Evolutionary conservation across 2,329 filamentous ascomycete species (phyloP).

Genomic region (Sporothrix schenckii): DNA sequence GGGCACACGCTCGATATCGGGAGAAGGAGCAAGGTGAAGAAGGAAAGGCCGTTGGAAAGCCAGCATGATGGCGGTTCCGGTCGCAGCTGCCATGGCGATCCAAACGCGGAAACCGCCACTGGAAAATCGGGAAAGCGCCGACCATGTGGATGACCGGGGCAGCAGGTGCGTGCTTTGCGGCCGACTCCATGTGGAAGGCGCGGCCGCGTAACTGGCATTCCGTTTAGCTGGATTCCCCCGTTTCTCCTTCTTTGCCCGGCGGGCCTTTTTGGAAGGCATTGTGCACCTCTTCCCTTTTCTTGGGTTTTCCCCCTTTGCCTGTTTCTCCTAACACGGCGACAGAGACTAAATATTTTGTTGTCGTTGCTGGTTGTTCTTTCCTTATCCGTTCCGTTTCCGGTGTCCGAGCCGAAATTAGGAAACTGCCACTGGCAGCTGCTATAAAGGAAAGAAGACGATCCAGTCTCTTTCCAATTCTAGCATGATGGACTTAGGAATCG

Average conservation of each 20-base stretch:
- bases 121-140: neutral
- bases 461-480: neutral
- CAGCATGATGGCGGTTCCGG: neutral
- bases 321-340: neutral
- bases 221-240: neutral
- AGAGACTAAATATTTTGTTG: neutral
- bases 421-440: neutral
- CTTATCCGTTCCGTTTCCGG: neutral
- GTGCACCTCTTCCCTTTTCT: neutral
- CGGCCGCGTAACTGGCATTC: neutral
- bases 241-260: constrained; percentile 9
- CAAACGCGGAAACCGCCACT: neutral
- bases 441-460: neutral
- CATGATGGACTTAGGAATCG: neutral
- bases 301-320: neutral
- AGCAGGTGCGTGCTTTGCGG: constrained; percentile 5
- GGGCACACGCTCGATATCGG: neutral
- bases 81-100: constrained; percentile 13
- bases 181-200: constrained; percentile 21
- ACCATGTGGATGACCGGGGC: neutral
- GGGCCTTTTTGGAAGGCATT: neutral
- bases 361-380: neutral
- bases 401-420: neutral
- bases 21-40: neutral
- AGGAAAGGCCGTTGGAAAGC: neutral